Evolutionary conservation across 176 grass and related monocot species (phyloP).

Genomic region (Canna indica): DNA sequence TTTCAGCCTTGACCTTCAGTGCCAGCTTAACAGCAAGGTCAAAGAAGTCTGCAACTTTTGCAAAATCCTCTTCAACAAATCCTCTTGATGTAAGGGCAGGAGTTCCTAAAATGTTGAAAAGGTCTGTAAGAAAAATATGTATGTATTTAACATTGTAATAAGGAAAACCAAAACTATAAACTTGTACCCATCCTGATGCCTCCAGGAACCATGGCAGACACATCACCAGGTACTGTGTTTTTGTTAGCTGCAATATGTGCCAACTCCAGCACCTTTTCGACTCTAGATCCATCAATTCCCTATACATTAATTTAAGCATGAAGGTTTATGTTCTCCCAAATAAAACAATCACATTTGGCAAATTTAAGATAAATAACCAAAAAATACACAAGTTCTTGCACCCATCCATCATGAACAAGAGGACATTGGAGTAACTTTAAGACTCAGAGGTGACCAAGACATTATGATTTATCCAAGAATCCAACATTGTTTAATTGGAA

Average conservation of each 20-base stretch:
- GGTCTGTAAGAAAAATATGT: background rate
- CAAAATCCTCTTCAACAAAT: constrained; percentile 96
- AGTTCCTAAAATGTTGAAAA: constrained; percentile 48
- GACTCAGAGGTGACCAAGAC: background rate
- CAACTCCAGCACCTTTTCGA: constrained; percentile 84
- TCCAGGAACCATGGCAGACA: constrained; percentile 98
- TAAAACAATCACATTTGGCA: background rate
- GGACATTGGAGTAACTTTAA: background rate
- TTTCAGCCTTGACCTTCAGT: constrained; percentile 69
- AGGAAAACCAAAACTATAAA: background rate
- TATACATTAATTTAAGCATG: constrained; percentile 22
- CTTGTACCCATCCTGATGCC: constrained; percentile 96
- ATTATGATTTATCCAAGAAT: too few species aligned
- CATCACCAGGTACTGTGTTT: constrained; percentile 97
- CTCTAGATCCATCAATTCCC: constrained; percentile 96
- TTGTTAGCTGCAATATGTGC: constrained; percentile 98
- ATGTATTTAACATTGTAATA: background rate
- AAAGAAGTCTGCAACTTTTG: constrained; percentile 91
- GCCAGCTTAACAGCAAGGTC: constrained; percentile 76
- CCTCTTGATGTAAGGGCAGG: constrained; percentile 94
- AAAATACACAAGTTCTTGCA: background rate
- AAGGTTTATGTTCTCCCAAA: background rate
- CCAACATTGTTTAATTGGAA: background rate
- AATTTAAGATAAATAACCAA: background rate
- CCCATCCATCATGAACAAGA: background rate